phyloP scores from a whole-genome alignment of 495 filamentous ascomycete species.

The Glutinoglossum americanum region DNA sequence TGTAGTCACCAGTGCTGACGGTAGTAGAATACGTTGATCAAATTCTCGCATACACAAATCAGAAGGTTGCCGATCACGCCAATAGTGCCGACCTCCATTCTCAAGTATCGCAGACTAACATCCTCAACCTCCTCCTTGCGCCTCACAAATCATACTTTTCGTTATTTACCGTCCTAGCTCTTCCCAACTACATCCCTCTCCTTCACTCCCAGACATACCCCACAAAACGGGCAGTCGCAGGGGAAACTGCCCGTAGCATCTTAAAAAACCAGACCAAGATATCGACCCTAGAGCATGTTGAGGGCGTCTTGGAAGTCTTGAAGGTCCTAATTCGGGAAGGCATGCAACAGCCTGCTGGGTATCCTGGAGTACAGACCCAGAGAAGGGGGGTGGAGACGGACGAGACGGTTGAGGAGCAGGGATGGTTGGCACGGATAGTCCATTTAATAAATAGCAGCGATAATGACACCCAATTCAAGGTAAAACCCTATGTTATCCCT shows the following conservation, averaged over 20 bases:
- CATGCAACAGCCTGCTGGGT: slow-evolving; percentile 60
- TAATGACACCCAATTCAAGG: slow-evolving; percentile 85
- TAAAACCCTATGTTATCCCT: slow-evolving; percentile 11
- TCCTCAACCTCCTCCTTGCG: slow-evolving; percentile 68
- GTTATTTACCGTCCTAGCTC: slow-evolving; percentile 75
- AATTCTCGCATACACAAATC: slow-evolving; percentile 68
- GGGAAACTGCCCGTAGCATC: slow-evolving; percentile 58
- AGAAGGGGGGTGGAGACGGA: slow-evolving; percentile 58
- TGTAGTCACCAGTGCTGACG: slow-evolving; percentile 1
- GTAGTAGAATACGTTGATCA: slow-evolving; percentile 74
- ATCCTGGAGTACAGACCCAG: slow-evolving; percentile 51
- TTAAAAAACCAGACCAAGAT: slow-evolving; percentile 63
- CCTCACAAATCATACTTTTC: slow-evolving; percentile 80
- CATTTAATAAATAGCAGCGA: slow-evolving; percentile 65
- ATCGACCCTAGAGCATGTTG: slow-evolving; percentile 51
- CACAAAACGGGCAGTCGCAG: slow-evolving; percentile 74
- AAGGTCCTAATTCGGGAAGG: slow-evolving; percentile 87
- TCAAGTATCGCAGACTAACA: slow-evolving; percentile 61
- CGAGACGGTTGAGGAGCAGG: slow-evolving; percentile 93
- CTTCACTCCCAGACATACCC: slow-evolving; percentile 84
- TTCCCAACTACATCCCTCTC: slow-evolving; percentile 79
- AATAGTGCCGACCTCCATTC: slow-evolving; percentile 92
- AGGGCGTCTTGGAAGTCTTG: slow-evolving; percentile 71
- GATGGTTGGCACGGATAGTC: slow-evolving; percentile 78
- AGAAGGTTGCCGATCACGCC: slow-evolving; percentile 72